Percentiles rank a stretch among this genome's conserved stretches.
phyloP scores from a whole-genome alignment of 2,329 filamentous ascomycete species.

The Colletotrichum truncatum region DNA sequence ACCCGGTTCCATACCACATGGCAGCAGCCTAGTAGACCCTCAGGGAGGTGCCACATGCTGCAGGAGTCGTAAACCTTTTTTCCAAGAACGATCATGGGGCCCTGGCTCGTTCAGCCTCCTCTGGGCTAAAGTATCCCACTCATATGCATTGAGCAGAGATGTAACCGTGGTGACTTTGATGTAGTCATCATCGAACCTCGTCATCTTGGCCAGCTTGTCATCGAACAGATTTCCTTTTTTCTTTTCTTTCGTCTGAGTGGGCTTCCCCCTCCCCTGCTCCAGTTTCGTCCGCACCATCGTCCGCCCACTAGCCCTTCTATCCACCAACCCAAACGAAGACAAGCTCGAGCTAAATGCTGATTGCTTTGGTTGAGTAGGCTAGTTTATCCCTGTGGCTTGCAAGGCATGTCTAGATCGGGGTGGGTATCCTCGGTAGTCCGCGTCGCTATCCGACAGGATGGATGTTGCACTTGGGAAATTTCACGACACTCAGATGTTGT shows the following conservation, averaged over 20 bases:
- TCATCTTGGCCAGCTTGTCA: neutral
- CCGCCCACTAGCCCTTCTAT: neutral
- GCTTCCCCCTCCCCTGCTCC: neutral
- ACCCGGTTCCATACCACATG: no score
- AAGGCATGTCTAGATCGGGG: conserved; percentile 5
- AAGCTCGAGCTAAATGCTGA: conserved; percentile 12
- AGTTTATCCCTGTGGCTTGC: conserved; percentile 17
- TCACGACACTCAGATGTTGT: conserved; percentile 4
- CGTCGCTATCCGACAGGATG: conserved; percentile 10
- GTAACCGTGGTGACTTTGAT: neutral
- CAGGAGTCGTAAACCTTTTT: no score
- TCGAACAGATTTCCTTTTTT: conserved; percentile 9
- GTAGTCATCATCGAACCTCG: neutral
- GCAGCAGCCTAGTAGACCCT: no score
- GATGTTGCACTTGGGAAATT: neutral
- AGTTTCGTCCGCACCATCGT: neutral
- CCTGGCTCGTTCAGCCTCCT: no score
- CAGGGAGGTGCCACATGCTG: no score
- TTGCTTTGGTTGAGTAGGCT: neutral
- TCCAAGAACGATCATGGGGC: no score
- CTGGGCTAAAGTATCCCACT: neutral
- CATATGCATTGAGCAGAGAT: neutral
- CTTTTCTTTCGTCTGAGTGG: neutral
- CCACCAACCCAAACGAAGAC: conserved; percentile 10
- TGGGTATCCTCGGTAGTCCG: neutral